Base-by-base conservation (phyloP, 768 basidiomycete species). In the Lyophyllum decastes region DNA sequence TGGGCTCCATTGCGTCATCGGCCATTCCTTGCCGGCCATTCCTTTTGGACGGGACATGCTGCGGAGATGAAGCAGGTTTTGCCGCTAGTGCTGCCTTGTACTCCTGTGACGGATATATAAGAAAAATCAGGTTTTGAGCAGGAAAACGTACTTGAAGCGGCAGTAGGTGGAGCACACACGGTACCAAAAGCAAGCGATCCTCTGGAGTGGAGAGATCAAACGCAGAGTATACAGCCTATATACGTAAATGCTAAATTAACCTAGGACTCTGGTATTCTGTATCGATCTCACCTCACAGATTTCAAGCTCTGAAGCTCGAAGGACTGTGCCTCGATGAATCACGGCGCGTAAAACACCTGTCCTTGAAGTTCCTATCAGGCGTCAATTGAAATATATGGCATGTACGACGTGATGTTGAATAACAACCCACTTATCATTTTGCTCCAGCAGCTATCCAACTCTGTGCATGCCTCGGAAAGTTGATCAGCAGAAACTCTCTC, bases 331-430 rank as follows among this genome's bases (percentile, higher is more conserved):
- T 57, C 92, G 77, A 52, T 95, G 91, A 41, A 95, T 80, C 54
- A 89, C 68, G 3, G 90, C 86, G 52, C 89, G 84, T 10, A 98
- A 60, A 0, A 94, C 89, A 22, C 94, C 94, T 4, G 87, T 87
- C 64, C 93, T 80, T 7, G 84, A 80, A 17, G 86, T 78, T 70
- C 84, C 90, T 90, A 21, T 27, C 60, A 19, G 34, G n/a, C 11
- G 26, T 8, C 33, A 55, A 8, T 59, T 61, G 22, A 52, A 53
- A 47, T 40, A 41, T 14, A 19, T 17, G 21, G 22, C 9, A 49
- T 19, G 16, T 8, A 38, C 2, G 46, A 4, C 6, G 30, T 26
- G n/a, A 7, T 5, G 2, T 41, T 38, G 2, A 49, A 55, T 52
- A 43, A 35, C 19, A n/a, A 79, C 92, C 69, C 68, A 90, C 94